Evolutionary conservation across 2,329 filamentous ascomycete genomes (phyloP), one percentile per base, ranked within the genome.

Genomic region (Fusarium sp.): DNA sequence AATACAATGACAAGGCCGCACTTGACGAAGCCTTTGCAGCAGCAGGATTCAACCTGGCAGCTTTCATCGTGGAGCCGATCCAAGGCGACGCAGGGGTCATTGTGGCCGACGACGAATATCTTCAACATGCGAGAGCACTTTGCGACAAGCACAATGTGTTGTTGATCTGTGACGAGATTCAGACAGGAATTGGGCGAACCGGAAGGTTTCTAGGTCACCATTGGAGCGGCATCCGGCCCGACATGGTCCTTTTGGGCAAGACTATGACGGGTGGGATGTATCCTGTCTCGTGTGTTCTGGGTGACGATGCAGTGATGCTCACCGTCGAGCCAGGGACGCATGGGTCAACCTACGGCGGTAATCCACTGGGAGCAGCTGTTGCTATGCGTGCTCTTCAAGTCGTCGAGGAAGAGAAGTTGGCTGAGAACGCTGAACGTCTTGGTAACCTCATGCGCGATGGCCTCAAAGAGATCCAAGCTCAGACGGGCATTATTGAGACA

Each of bases 261-360:
- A 94, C 94, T 67, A 96, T 97, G 76, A 96, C 92, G 23, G 94
- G 94, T 67, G 94, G 94, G 27, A 53, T 98, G 91, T 98, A 98
- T 81, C 96, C 96, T 18, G 96, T 98, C 56, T 97, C 93, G 60
- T 93, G 90, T 74, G 94, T 98, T 43, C 85, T 99, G 51, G 91
- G 91, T 63, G 89, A 89, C 74, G 93, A 91, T 81, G 94, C 97
- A 58, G 85, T 98, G 66, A 97, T 98, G 94, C 87, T 97, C 70
- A 95, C 94, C 11, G 86, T 99, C 67, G 95, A 99, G 84, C 93
- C 96, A 21, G 96, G 96, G 61, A 98, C 96, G 20, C 96, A 98
- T 80, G 96, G 96, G 46, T 97, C 93, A 36, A 99, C 96, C 14
- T 99, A 98, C 76, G 96, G 96, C 64, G 96, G 96, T 47, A 98